Percentiles rank a stretch among this genome's conserved stretches.
Evolutionary conservation across 164 flowering plant species (phyloP).

Genomic region (Vitis cinerea): DNA sequence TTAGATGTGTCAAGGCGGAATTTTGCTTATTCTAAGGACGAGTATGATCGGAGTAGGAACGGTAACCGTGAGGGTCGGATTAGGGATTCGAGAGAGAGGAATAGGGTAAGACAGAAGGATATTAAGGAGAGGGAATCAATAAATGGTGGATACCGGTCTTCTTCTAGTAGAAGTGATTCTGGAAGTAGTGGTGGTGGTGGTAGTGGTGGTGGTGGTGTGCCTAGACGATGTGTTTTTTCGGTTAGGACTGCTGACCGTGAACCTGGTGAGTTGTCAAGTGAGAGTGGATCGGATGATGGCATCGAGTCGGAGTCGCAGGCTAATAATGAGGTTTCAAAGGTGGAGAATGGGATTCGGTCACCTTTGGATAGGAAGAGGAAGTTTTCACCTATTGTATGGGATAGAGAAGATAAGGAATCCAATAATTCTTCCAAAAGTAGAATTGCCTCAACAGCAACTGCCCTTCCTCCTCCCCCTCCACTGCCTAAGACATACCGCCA

Average conservation of each 20-base stretch:
- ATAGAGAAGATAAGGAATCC: constrained; percentile 60
- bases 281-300: constrained; percentile 82
- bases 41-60: constrained; percentile 31
- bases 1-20: constrained; percentile 38
- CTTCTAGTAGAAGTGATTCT: constrained; percentile 48
- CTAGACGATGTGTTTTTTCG: constrained; percentile 25
- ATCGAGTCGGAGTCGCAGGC: constrained; percentile 35
- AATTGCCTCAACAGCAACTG: constrained; percentile 10
- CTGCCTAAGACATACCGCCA: constrained; percentile 33
- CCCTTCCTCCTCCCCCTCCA: constrained; percentile 50
- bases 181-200: constrained; percentile 39
- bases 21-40: constrained; percentile 40
- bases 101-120: constrained; percentile 44
- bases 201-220: constrained; percentile 22
- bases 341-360: constrained; percentile 41
- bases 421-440: constrained; percentile 21
- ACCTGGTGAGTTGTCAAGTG: constrained; percentile 87
- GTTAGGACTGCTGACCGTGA: constrained; percentile 50
- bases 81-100: constrained; percentile 19
- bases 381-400: constrained; percentile 90
- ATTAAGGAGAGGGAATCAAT: constrained; percentile 38
- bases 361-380: constrained; percentile 58
- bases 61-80: constrained; percentile 25
- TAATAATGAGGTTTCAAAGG: constrained; percentile 23
- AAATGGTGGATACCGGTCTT: constrained; percentile 40